A percentile compares a stretch with the other conserved stretches of the same genome.
These are phyloP conservation scores for Lyophyllum shimeji DNA, from an alignment of 768 basidiomycete genomes.

Conservation along the genomic window DNA sequence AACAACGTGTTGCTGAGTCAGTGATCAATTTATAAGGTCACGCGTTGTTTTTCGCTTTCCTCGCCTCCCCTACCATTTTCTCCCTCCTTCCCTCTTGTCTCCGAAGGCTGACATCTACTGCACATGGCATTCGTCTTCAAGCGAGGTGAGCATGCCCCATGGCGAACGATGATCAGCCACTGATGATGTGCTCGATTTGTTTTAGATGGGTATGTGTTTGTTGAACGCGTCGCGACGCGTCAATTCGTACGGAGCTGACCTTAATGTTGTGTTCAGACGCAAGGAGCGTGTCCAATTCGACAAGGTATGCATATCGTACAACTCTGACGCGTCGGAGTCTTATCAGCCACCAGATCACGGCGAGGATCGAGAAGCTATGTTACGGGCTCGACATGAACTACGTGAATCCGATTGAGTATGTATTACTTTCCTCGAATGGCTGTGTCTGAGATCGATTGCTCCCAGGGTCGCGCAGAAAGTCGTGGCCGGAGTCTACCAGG, in stretches of 20 bases:
- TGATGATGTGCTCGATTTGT: slow-evolving; percentile 8
- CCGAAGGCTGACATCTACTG: slow-evolving; percentile 4
- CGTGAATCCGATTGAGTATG: slow-evolving; percentile 91
- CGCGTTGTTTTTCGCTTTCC: slow-evolving; percentile 23
- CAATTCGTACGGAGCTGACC: slow-evolving; percentile 18
- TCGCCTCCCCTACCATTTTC: slow-evolving; percentile 22
- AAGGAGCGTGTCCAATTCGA: slow-evolving; percentile 94
- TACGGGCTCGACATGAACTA: slow-evolving; percentile 94
- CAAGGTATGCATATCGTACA: slow-evolving; percentile 54
- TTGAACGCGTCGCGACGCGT: slow-evolving; percentile 37
- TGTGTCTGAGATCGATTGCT: slow-evolving; percentile 1
- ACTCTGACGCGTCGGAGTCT: slow-evolving; percentile 12
- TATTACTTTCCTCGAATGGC: neutral
- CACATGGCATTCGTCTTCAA: slow-evolving; percentile 40
- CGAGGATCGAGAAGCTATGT: slow-evolving; percentile 85
- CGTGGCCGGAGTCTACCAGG: slow-evolving; percentile 89
- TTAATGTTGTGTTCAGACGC: slow-evolving; percentile 45
- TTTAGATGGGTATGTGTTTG: slow-evolving; percentile 47
- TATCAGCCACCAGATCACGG: slow-evolving; percentile 64
- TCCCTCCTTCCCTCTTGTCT: slow-evolving; percentile 7
- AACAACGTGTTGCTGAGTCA: slow-evolving; percentile 29
- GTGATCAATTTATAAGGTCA: slow-evolving; percentile 27
- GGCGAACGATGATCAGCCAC: neutral
- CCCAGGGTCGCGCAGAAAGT: slow-evolving; percentile 87
- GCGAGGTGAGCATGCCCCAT: slow-evolving; percentile 32